phyloP scores from a whole-genome alignment of 2,329 filamentous ascomycete genomes.

The Exophiala dermatitidis region DNA sequence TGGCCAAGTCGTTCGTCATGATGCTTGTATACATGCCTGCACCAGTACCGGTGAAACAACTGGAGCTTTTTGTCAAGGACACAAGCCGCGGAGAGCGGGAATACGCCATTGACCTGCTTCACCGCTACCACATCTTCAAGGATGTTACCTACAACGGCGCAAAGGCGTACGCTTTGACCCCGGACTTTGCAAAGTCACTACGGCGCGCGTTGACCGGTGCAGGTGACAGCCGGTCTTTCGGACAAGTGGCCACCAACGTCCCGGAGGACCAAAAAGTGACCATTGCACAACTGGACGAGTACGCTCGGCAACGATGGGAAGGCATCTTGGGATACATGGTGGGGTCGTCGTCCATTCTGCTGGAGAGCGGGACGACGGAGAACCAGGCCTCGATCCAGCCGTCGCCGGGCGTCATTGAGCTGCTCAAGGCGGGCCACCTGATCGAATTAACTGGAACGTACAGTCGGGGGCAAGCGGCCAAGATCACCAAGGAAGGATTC shows the following conservation, averaged over 20 bases:
- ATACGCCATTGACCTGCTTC: slow-evolving; percentile 71
- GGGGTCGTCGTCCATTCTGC: slow-evolving; percentile 34
- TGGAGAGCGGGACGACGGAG: slow-evolving; percentile 6
- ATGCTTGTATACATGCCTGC: slow-evolving; percentile 83
- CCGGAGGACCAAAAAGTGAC: slow-evolving; percentile 58
- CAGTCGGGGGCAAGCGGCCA: slow-evolving; percentile 45
- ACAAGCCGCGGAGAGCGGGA: slow-evolving; percentile 66
- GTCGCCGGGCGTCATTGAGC: slow-evolving; percentile 72
- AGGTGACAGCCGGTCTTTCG: slow-evolving; percentile 80
- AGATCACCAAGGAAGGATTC: slow-evolving; percentile 88
- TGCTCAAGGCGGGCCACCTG: slow-evolving; percentile 72
- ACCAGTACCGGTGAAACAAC: slow-evolving; percentile 68
- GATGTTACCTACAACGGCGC: slow-evolving; percentile 56
- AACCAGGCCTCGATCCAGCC: slow-evolving; percentile 36
- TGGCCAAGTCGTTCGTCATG: slow-evolving; percentile 95
- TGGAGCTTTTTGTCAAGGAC: slow-evolving; percentile 80
- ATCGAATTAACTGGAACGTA: slow-evolving; percentile 51
- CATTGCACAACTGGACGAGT: slow-evolving; percentile 68
- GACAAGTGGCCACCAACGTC: slow-evolving; percentile 69
- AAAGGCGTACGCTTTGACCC: slow-evolving; percentile 67
- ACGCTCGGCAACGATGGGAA: slow-evolving; percentile 87
- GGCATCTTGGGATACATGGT: slow-evolving; percentile 94
- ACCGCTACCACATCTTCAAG: slow-evolving; percentile 76
- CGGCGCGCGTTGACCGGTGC: slow-evolving; percentile 82
- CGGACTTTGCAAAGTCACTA: slow-evolving; percentile 75